Base-by-base conservation (phyloP, 148 eudicot genomes). In the Cornus suecica region DNA sequence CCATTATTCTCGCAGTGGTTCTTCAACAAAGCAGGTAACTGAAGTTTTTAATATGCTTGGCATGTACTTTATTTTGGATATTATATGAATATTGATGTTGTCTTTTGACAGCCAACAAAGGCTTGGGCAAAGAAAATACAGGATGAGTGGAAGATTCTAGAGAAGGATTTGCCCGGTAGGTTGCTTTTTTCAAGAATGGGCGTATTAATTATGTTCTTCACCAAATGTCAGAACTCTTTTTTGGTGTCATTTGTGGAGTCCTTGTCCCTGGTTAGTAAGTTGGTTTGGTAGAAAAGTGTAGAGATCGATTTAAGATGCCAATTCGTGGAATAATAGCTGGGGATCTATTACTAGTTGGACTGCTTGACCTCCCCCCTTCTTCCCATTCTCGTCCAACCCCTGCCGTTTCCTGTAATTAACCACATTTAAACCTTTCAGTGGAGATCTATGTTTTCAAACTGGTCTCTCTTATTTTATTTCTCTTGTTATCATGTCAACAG, bases 71-170 rank as follows among this genome's bases (percentile, higher is more conserved):
- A 0, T 60, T 34, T 25, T 30, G n/a, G n/a, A n/a, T n/a, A n/a
- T n/a, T 25, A 3, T 8, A 22, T 71, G 13, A 3, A 58, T 58
- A 18, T 58, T 22, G 8, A 2, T 62, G 28, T 45, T 78, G 26
- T 76, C 28, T 82, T 37, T 56, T 72, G 61, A 80, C 83, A 94
- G 98, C 86, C 92, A 68, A 72, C 93, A 48, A 87, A 81, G 80
- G 78, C 62, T 45, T 94, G 98, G 94, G 79, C 80, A 13, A 94
- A 87, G 82, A 91, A 78, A 80, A 88, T 94, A 72, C 91, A 85
- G 79, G 97, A 90, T n/a, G 97, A 94, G 78, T 94, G 98, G 98
- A 87, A 70, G 81, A 90, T 90, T 74, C 82, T 91, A 67, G 92
- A 91, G 85, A 88, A 86, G 24, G 90, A 88, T 79, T 86, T 94